Evolutionary conservation across 345 rosid species (phyloP), one percentile per base, ranked within the genome.

Genomic region (Hevea brasiliensis): DNA sequence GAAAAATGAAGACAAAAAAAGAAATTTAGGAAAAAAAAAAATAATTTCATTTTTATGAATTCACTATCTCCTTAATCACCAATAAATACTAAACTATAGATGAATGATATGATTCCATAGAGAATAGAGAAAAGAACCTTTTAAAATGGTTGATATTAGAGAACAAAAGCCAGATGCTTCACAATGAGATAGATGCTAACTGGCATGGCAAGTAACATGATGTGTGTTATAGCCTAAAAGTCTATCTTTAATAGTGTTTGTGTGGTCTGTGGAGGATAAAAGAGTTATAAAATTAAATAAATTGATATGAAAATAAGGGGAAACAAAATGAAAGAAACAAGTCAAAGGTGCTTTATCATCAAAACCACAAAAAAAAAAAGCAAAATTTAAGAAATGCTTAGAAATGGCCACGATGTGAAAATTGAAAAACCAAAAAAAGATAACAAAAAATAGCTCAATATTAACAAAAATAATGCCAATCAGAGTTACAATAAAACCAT

Each of bases 31-130:
- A 20, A 6, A 44, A 65, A 65, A n/a, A 15, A 15, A 26, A 51
- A 67, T 67, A 50, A 67, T 59, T 67, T 67, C 71, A 67, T 67
- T 67, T 63, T 26, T 67, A 67, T 50, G 71, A 51, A 67, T 45
- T 67, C 29, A 59, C 59, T 67, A 29, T 67, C n/a, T 50, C 59
- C 37, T 67, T 15, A 67, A 51, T 48, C 45, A 32, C 59, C 21
- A 6, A 48, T 7, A 15, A 12, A 48, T 3, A 50, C 59, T 17
- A 51, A 32, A 44, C 59, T 9, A 44, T 12, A 67, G 59, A 45
- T 67, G 59, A 50, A 27, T 29, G 59, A 51, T 23, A 40, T 67
- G 59, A 66, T 47, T 47, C n/a, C 70, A 15, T 56, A 14, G 70
- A 66, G 15, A 66, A 66, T 48, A 26, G 23, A 66, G 23, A 66